These are phyloP conservation scores for Boletus tylopilopsis DNA, from an alignment of 768 basidiomycete genomes.

Conservation along the genomic window DNA sequence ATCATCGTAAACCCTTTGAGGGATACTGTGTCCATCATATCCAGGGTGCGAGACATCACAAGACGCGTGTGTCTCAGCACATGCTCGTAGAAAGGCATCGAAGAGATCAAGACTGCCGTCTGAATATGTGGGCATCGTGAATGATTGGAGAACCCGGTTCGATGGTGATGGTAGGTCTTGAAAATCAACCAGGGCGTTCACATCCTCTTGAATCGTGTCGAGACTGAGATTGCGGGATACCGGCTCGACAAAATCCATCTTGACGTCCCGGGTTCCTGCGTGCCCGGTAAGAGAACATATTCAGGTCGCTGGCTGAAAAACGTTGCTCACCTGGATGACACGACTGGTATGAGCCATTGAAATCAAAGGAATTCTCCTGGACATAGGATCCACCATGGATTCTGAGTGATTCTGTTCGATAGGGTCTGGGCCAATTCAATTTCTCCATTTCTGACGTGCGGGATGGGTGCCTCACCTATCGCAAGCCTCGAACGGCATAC, in stretches of 20 bases:
- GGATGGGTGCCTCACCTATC: background rate
- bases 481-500: background rate
- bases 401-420: background rate
- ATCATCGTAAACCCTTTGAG: background rate
- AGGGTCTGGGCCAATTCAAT: background rate
- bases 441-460: background rate
- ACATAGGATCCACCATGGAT: background rate
- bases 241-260: background rate
- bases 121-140: background rate
- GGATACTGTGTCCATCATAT: background rate
- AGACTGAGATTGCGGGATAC: background rate
- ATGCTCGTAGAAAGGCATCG: background rate
- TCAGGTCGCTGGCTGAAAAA: too few relatives aligned
- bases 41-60: background rate
- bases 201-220: background rate
- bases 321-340: background rate
- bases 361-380: background rate
- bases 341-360: background rate
- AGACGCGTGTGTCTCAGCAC: background rate
- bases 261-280: background rate
- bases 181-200: background rate
- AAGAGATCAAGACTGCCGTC: background rate
- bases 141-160: background rate
- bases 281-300: background rate
- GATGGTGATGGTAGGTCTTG: background rate